These are phyloP conservation scores for Penicillium mononematosum DNA, from an alignment of 495 filamentous ascomycete genomes.

Conservation along the genomic window DNA sequence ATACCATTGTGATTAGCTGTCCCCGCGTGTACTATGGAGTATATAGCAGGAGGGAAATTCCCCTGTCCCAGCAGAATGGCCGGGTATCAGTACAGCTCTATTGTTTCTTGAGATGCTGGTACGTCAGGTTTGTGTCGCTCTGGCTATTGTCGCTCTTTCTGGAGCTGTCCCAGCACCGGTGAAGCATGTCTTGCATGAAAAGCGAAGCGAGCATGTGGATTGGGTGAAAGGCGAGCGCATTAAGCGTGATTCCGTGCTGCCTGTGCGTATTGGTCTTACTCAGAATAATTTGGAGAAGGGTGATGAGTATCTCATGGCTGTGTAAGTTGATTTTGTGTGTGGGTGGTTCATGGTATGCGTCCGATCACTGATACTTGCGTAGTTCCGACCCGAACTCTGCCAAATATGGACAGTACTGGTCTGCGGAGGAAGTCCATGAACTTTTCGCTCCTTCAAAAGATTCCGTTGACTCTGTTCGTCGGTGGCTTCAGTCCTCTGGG, in stretches of 20 bases:
- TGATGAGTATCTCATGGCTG: slow-evolving; percentile 29
- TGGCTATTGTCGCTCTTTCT: slow-evolving; percentile 30
- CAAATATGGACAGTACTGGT: slow-evolving; percentile 63
- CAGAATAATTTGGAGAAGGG: slow-evolving; percentile 34
- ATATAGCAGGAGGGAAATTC: slow-evolving; percentile 1
- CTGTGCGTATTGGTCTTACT: slow-evolving; percentile 32
- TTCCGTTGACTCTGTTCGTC: slow-evolving; percentile 45
- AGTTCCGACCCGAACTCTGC: slow-evolving; percentile 61
- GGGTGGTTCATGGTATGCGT: neutral
- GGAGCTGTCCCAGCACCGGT: slow-evolving; percentile 33
- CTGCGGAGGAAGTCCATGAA: slow-evolving; percentile 52
- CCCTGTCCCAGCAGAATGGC: neutral
- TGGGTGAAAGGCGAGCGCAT: slow-evolving; percentile 37
- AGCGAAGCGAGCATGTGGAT: slow-evolving; percentile 29
- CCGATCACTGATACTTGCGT: slow-evolving; percentile 33
- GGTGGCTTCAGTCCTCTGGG: slow-evolving; percentile 49
- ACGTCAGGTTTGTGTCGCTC: slow-evolving; percentile 26
- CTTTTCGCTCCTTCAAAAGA: slow-evolving; percentile 52
- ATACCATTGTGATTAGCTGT: neutral
- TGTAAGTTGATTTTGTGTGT: slow-evolving; percentile 15
- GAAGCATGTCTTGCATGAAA: slow-evolving; percentile 45
- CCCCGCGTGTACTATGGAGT: neutral
- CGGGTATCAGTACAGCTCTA: neutral
- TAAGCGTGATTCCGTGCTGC: slow-evolving; percentile 27
- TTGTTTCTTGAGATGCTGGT: slow-evolving; percentile 17